A percentile compares a stretch with the other conserved stretches of the same genome.
Conservation (phyloP, 768 basidiomycete species). For the Tricholoma matsutake region DNA sequence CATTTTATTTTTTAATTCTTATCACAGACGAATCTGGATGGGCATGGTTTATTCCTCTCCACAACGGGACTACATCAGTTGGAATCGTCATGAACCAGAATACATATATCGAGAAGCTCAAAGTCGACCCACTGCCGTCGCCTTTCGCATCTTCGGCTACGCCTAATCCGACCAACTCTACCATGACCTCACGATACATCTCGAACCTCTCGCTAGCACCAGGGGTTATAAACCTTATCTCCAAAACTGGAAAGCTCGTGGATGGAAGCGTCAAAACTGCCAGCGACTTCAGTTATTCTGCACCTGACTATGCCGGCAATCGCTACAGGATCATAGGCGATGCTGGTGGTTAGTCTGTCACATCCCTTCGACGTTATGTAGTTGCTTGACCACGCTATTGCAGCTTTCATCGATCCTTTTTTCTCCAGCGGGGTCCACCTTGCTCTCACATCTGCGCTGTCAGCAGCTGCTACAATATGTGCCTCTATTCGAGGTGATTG, state of each 20-base stretch:
- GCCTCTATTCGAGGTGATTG: constrained; percentile 52
- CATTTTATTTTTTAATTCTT: neutral
- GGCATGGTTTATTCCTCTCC: constrained; percentile 73
- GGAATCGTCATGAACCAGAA: constrained; percentile 63
- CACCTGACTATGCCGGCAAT: constrained; percentile 50
- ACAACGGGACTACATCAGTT: constrained; percentile 58
- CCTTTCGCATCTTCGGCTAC: constrained; percentile 27
- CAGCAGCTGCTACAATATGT: constrained; percentile 54
- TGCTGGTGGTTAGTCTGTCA: constrained; percentile 48
- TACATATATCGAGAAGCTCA: constrained; percentile 38
- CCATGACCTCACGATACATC: constrained; percentile 39
- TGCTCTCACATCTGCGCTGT: constrained; percentile 58
- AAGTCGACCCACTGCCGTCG: constrained; percentile 22
- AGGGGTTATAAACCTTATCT: constrained; percentile 39
- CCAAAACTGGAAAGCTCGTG: constrained; percentile 34
- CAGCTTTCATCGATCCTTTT: constrained; percentile 65
- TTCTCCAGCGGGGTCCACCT: constrained; percentile 66
- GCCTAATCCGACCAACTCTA: constrained; percentile 22
- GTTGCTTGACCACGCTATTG: neutral
- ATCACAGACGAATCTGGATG: constrained; percentile 60
- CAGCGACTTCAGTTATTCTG: constrained; percentile 64
- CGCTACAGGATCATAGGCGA: constrained; percentile 64
- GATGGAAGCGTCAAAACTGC: constrained; percentile 49
- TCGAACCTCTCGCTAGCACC: constrained; percentile 47
- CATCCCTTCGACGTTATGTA: neutral